Evolutionary conservation across 192 early-diverging fungal genomes (phyloP), one percentile per base, ranked within the genome.

Genomic region (Coemansia asiatica): DNA sequence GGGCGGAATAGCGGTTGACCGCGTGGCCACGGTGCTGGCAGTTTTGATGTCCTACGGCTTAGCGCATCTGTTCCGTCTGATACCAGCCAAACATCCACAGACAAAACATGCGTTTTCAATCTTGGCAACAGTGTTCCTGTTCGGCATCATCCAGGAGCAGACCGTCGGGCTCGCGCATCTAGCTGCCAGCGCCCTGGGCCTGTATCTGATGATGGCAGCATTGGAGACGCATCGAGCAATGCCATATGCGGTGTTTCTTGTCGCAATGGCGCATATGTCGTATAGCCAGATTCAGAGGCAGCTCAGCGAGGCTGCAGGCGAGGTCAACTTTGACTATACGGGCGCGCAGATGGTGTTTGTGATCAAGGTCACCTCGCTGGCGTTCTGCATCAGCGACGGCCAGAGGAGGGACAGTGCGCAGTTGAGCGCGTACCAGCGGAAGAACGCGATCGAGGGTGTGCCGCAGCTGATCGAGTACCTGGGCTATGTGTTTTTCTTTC

Each of bases 321-420:
- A 84, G 58, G 85, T 84, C 16, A 72, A 75, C 21, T 85, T 93
- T 69, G 95, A 98, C 80, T 83, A 90, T 60, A 92, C 96, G 10
- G 91, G 92, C 13, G 92, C 94, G 2, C 90, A 95, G 75, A 98
- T 98, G 96, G 86, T 97, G 23, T 77, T 95, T 54, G 89, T 94
- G n/a, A 95, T 96, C 62, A 96, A 96, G 67, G 70, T 94, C 44
- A 92, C 94, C 19, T 88, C 89, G 10, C 93, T 92, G 81, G 94
- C 92, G 0, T 97, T 90, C 78, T 88, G 86, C 53, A 85, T 92
- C 12, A 82, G 86, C 66, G 95, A 97, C 66, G 94, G 92, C 25
- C 86, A 63, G n/a, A n/a, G n/a, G n/a, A 60, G 74, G 53, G 66
- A 69, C 16, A 2, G 47, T 38, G 63, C 69, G 61, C 63, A 69